These are phyloP conservation scores for Cystoisospora suis DNA, from an alignment of 169 alveolate species.

Conservation along the genomic window DNA sequence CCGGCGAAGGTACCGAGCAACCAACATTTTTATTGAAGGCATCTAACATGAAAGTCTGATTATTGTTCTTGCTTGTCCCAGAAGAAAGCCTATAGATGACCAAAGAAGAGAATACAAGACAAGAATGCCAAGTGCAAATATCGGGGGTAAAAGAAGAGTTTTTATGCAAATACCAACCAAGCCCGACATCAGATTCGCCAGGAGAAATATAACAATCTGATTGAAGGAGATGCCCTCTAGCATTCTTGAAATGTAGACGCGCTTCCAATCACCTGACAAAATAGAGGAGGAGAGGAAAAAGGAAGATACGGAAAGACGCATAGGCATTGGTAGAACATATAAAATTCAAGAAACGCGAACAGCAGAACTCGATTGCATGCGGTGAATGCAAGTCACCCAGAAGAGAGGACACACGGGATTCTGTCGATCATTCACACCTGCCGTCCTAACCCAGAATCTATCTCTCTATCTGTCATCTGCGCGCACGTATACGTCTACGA, in stretches of 20 bases:
- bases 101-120: neutral
- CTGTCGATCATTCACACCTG: too few species aligned
- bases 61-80: neutral
- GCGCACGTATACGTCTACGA: too few species aligned
- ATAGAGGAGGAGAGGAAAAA: neutral
- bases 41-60: neutral
- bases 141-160: neutral
- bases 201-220: neutral
- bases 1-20: too few species aligned
- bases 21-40: too few species aligned
- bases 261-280: neutral
- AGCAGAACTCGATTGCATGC: too few species aligned
- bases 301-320: neutral
- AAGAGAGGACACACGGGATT: too few species aligned
- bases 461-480: too few species aligned
- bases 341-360: too few species aligned
- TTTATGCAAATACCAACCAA: neutral
- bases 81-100: neutral
- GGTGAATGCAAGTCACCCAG: too few species aligned
- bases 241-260: neutral
- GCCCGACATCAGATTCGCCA: constrained; percentile 11
- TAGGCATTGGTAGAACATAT: neutral
- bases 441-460: too few species aligned
- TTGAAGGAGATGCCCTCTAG: neutral
- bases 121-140: neutral